A percentile compares a stretch with the other conserved stretches of the same genome.
Evolutionary conservation across 129 eudicot species (phyloP).

Genomic region (Smallanthus sonchifolius): DNA sequence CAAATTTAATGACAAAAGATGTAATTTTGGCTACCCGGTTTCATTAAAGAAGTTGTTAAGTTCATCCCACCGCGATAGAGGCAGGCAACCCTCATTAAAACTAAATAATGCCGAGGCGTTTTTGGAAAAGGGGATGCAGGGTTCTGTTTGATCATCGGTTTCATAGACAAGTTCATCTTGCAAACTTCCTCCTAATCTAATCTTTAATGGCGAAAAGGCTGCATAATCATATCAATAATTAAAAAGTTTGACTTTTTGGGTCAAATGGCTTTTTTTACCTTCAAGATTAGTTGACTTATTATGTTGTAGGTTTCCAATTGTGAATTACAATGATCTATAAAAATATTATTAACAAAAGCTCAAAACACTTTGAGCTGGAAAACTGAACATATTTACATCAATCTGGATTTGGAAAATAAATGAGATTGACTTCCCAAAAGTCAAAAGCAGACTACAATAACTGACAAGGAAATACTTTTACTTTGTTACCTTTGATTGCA

Average conservation of each 20-base stretch:
- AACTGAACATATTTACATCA: neutral
- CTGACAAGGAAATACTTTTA: neutral
- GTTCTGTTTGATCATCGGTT: constrained; percentile 41
- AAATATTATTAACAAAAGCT: neutral
- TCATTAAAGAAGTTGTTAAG: constrained; percentile 52
- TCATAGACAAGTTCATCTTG: constrained; percentile 70
- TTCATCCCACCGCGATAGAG: constrained; percentile 80
- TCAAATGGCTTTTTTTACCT: constrained; percentile 8
- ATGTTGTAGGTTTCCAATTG: constrained; percentile 1
- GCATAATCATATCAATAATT: constrained; percentile 23
- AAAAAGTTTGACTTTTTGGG: neutral
- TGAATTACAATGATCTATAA: neutral
- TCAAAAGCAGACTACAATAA: neutral
- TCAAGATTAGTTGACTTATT: neutral
- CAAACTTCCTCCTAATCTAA: constrained; percentile 86
- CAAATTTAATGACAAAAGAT: neutral
- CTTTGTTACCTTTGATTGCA: constrained; percentile 59
- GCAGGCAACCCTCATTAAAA: constrained; percentile 66
- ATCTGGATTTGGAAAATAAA: neutral
- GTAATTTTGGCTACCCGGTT: constrained; percentile 49
- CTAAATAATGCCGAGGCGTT: constrained; percentile 49
- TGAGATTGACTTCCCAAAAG: neutral
- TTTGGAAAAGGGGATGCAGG: constrained; percentile 54
- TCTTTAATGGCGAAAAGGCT: constrained; percentile 90
- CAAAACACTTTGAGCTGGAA: neutral